Evolutionary conservation across 73 alveolate genomes (phyloP).

Genomic region (Symbiodinium pilosum): DNA sequence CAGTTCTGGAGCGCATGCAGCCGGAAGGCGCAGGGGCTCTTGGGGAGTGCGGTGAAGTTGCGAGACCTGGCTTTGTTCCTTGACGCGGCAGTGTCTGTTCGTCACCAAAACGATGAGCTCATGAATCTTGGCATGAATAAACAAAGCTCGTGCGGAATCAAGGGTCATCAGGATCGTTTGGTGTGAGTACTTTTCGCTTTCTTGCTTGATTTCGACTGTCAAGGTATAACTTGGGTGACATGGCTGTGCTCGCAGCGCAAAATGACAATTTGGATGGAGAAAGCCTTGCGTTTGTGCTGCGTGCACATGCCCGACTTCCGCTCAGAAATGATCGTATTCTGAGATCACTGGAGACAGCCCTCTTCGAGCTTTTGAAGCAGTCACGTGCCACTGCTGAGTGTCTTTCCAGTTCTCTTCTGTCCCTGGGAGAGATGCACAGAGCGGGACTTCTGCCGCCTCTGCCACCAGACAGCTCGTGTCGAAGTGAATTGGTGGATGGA

Average conservation of each 20-base stretch:
- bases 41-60: neutral
- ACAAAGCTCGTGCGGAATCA: no score
- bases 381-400: constrained; percentile 74
- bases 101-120: constrained; percentile 33
- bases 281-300: constrained; percentile 16
- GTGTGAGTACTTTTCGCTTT: no score
- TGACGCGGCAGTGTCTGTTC: constrained; percentile 47
- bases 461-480: neutral
- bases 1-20: constrained; percentile 44
- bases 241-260: constrained; percentile 44
- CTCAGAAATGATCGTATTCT: constrained; percentile 52
- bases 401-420: constrained; percentile 45
- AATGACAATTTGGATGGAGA: constrained; percentile 6
- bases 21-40: constrained; percentile 30
- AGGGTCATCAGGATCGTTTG: no score
- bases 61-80: constrained; percentile 23
- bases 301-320: constrained; percentile 31
- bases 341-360: constrained; percentile 5
- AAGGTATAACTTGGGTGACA: constrained; percentile 72
- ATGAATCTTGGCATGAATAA: neutral
- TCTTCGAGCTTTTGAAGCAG: constrained; percentile 46
- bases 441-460: constrained; percentile 19
- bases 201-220: no score
- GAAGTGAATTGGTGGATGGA: constrained; percentile 60
- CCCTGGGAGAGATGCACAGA: constrained; percentile 19